Conservation (phyloP, 208 protist genomes). For the Leishmania braziliensis region DNA sequence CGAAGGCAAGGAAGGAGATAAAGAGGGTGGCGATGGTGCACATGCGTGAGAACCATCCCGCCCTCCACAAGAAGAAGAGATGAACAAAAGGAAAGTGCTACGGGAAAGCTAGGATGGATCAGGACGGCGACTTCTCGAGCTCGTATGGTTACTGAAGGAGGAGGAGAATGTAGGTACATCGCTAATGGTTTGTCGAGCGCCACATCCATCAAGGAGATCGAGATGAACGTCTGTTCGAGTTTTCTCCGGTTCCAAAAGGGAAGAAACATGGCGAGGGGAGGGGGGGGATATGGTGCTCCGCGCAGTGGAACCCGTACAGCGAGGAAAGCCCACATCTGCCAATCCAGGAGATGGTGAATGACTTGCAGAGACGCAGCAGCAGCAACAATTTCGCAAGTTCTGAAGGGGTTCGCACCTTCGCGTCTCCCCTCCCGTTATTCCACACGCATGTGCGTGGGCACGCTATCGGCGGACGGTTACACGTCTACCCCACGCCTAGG, state of each 20-base stretch:
- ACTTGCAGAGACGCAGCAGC: neutral
- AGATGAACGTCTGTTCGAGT: neutral
- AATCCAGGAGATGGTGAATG: neutral
- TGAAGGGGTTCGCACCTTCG: neutral
- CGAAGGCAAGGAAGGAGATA: neutral
- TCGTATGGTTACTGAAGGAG: neutral
- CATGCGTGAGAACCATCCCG: neutral
- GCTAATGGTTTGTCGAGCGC: neutral
- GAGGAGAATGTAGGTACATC: neutral
- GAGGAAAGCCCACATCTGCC: neutral
- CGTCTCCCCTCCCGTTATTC: neutral
- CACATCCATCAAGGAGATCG: neutral
- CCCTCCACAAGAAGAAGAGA: no score
- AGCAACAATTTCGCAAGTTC: neutral
- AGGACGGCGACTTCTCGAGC: neutral
- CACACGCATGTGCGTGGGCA: neutral
- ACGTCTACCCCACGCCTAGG: slow-evolving; percentile 47
- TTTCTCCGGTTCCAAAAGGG: no score
- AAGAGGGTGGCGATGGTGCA: neutral
- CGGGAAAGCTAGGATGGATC: no score
- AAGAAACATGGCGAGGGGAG: neutral
- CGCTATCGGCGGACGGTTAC: neutral
- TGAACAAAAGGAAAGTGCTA: neutral
- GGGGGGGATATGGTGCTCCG: neutral
- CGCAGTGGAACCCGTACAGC: neutral